phyloP scores from a whole-genome alignment of 352 stramenopile genomes.

The Globisporangium middletonii region DNA sequence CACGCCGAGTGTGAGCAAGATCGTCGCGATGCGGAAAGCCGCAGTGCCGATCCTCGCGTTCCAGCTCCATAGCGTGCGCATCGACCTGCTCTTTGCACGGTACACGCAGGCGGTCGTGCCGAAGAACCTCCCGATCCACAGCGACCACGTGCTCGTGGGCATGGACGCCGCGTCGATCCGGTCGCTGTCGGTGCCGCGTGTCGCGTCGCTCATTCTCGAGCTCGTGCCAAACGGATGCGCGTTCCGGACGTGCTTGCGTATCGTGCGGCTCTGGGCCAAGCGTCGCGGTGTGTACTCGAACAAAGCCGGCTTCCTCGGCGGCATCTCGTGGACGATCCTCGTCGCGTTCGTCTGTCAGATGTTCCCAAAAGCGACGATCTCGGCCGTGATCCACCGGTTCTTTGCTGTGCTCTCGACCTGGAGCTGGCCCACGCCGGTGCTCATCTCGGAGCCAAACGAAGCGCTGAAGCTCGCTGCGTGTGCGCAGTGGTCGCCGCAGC shows the following conservation, averaged over 20 bases:
- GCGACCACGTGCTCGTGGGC: constrained; percentile 58
- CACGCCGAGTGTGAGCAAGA: constrained; percentile 36
- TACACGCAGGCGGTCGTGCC: constrained; percentile 63
- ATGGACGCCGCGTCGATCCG: constrained; percentile 77
- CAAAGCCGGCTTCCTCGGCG: constrained; percentile 75
- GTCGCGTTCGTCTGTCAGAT: constrained; percentile 86
- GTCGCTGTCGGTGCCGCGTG: constrained; percentile 68
- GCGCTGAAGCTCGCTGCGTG: constrained; percentile 20
- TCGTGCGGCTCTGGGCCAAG: constrained; percentile 72
- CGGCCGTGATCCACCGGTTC: constrained; percentile 69
- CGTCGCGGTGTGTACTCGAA: constrained; percentile 80
- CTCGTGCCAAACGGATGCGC: constrained; percentile 68
- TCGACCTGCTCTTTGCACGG: constrained; percentile 76
- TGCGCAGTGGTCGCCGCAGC: constrained; percentile 67
- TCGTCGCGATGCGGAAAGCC: constrained; percentile 71
- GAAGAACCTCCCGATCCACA: constrained; percentile 71
- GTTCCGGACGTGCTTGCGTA: constrained; percentile 65
- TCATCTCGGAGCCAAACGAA: constrained; percentile 63
- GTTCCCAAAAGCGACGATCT: constrained; percentile 73
- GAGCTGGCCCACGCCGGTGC: constrained; percentile 76
- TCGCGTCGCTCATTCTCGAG: constrained; percentile 74
- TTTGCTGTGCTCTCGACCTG: constrained; percentile 75
- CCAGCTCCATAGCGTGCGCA: constrained; percentile 52
- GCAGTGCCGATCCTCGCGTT: constrained; percentile 71
- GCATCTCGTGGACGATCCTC: constrained; percentile 82